A percentile compares a stretch with the other conserved stretches of the same genome.
These are phyloP conservation scores for Juglanconis juglandina DNA, from an alignment of 2,329 filamentous ascomycete species.

Conservation along the genomic window DNA sequence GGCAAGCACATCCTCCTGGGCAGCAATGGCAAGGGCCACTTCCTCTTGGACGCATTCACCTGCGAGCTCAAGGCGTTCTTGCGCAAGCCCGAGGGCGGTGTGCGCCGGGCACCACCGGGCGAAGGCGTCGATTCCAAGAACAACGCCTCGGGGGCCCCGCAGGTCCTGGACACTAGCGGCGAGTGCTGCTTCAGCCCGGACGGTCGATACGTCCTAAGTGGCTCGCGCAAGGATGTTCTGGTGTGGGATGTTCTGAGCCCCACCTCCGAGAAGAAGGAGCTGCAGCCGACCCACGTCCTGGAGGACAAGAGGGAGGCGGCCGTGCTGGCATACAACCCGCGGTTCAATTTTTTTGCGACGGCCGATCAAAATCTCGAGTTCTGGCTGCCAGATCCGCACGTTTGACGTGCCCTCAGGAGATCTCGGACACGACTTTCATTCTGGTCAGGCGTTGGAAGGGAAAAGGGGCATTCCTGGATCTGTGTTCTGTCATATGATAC, in stretches of 20 bases:
- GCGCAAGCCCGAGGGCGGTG: conserved; percentile 53
- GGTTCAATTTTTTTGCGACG: conserved; percentile 87
- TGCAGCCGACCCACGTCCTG: conserved; percentile 62
- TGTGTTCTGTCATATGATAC: conserved; percentile 18
- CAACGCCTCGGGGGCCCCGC: conserved; percentile 25
- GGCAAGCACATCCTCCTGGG: conserved; percentile 82
- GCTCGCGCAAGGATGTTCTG: conserved; percentile 68
- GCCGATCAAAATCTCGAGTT: conserved; percentile 82
- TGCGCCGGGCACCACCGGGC: conserved; percentile 50
- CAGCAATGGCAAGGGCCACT: conserved; percentile 81
- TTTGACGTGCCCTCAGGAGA: conserved; percentile 29
- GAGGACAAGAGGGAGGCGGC: conserved; percentile 67
- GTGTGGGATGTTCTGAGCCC: conserved; percentile 78
- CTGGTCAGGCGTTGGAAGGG: conserved; percentile 13
- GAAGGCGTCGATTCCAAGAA: conserved; percentile 39
- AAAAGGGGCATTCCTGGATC: conserved; percentile 4
- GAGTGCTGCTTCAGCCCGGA: conserved; percentile 90
- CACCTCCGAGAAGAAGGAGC: conserved; percentile 51
- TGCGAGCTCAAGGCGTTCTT: conserved; percentile 75
- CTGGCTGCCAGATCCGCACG: conserved; percentile 69
- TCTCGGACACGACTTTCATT: not conserved
- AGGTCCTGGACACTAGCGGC: conserved; percentile 57
- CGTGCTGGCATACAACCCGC: conserved; percentile 82
- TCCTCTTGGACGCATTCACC: conserved; percentile 88
- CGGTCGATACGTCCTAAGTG: conserved; percentile 82